Conservation (phyloP, 345 rosid species). For the Pistacia integerrima region DNA sequence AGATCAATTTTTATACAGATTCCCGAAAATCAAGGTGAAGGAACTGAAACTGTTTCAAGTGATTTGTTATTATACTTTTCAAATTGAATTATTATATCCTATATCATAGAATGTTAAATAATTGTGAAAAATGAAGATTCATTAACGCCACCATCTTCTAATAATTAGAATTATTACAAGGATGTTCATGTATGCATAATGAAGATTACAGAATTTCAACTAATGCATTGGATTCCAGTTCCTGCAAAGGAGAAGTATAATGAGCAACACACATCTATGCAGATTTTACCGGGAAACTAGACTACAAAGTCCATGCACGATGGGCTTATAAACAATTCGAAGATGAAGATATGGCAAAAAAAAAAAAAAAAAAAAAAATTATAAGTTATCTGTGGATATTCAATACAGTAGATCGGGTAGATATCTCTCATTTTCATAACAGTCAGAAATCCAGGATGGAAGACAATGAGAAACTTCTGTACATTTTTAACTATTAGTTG, state of each 20-base stretch:
- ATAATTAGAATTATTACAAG: not conserved
- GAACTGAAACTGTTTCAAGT: not conserved
- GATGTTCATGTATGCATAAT: not conserved
- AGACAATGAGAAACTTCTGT: no score
- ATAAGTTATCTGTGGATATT: no score
- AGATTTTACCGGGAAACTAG: no score
- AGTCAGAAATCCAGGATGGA: no score
- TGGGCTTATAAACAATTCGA: not conserved
- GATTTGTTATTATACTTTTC: not conserved
- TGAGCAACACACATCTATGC: not conserved
- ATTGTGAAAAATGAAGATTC: not conserved
- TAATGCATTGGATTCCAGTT: not conserved
- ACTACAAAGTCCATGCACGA: not conserved
- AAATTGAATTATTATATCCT: not conserved
- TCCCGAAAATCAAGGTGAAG: no score
- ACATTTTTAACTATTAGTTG: no score
- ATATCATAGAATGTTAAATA: not conserved
- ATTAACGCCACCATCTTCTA: not conserved
- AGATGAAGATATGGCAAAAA: not conserved
- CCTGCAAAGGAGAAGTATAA: not conserved
- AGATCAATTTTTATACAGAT: not conserved
- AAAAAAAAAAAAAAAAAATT: no score
- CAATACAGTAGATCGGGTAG: no score
- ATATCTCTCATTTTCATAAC: no score
- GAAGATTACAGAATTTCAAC: not conserved